A percentile compares a stretch with the other conserved stretches of the same genome.
These are phyloP conservation scores for Aspergillus felis DNA, from an alignment of 2,329 filamentous ascomycete genomes.

Conservation along the genomic window DNA sequence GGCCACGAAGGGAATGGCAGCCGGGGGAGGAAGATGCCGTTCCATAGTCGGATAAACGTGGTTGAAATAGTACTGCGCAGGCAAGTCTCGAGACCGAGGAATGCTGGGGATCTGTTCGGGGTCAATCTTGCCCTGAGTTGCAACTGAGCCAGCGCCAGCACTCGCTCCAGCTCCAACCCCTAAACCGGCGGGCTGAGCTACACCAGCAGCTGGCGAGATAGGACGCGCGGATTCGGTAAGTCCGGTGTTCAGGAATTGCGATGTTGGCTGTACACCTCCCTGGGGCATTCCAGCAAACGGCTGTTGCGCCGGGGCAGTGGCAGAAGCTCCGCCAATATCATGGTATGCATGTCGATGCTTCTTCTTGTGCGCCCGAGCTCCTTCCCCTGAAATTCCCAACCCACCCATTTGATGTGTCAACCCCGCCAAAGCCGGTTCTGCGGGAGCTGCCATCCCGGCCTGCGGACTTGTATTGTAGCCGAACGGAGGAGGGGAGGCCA, in stretches of 20 bases:
- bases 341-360: constrained; percentile 95
- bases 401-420: constrained; percentile 68
- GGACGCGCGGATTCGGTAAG: constrained; percentile 34
- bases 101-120: constrained; percentile 92
- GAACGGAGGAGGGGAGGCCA: constrained; percentile 21
- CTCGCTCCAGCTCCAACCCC: constrained; percentile 26
- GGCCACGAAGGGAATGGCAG: constrained; percentile 84
- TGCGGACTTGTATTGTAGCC: constrained; percentile 27
- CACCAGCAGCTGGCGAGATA: constrained; percentile 26
- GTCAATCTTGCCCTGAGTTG: constrained; percentile 72
- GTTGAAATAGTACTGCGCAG: constrained; percentile 77
- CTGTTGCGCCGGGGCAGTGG: constrained; percentile 53
- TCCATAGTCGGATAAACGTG: constrained; percentile 96
- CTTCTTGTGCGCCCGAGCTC: constrained; percentile 62
- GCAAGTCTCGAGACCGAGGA: constrained; percentile 74
- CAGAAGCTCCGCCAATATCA: constrained; percentile 68
- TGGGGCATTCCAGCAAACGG: constrained; percentile 66
- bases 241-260: constrained; percentile 59
- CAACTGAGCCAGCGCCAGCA: constrained; percentile 54
- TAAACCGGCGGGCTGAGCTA: constrained; percentile 18
- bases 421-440: constrained; percentile 35
- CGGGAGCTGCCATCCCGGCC: constrained; percentile 20
- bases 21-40: constrained; percentile 84
- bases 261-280: constrained; percentile 51
- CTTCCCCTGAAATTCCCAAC: constrained; percentile 61